Percentiles rank a stretch among this genome's conserved stretches.
Evolutionary conservation across 305 asterid genomes (phyloP).

Genomic region (Salvia sclarea): DNA sequence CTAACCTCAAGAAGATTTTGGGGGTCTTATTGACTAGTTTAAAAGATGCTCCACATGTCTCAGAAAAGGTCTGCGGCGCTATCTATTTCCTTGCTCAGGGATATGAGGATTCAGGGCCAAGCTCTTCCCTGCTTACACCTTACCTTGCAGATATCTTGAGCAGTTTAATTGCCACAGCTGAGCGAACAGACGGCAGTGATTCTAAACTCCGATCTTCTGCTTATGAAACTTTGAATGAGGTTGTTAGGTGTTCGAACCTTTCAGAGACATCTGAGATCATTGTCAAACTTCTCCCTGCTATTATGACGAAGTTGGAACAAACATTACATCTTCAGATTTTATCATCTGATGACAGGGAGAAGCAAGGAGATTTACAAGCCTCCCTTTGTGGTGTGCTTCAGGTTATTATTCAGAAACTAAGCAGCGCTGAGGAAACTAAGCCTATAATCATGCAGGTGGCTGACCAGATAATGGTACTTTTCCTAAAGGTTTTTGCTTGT

Average conservation of each 20-base stretch:
- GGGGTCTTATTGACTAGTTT: constrained; percentile 62
- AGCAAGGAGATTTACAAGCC: constrained; percentile 83
- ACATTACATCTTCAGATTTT: constrained; percentile 62
- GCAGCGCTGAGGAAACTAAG: constrained; percentile 67
- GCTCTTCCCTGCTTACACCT: constrained; percentile 75
- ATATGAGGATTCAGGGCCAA: constrained; percentile 78
- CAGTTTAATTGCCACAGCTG: constrained; percentile 64
- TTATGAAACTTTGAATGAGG: constrained; percentile 83
- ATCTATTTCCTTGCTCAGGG: constrained; percentile 91
- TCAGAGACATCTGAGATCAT: constrained; percentile 70
- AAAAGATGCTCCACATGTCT: constrained; percentile 78
- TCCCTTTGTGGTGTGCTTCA: constrained; percentile 84
- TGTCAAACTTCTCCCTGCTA: constrained; percentile 63
- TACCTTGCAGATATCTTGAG: constrained; percentile 66
- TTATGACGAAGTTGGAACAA: constrained; percentile 75
- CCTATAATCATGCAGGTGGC: constrained; percentile 63
- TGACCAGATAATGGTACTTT: constrained; percentile 74
- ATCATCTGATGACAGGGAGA: constrained; percentile 87
- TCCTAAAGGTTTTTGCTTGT: constrained; percentile 83
- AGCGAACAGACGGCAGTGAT: constrained; percentile 70
- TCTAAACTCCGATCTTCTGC: constrained; percentile 77
- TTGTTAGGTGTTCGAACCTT: constrained; percentile 76
- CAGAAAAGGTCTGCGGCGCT: constrained; percentile 94
- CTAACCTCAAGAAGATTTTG: constrained; percentile 63
- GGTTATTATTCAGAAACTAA: constrained; percentile 82